These are phyloP conservation scores for Antarctomyces pellizariae DNA, from an alignment of 495 filamentous ascomycete genomes.

Conservation along the genomic window DNA sequence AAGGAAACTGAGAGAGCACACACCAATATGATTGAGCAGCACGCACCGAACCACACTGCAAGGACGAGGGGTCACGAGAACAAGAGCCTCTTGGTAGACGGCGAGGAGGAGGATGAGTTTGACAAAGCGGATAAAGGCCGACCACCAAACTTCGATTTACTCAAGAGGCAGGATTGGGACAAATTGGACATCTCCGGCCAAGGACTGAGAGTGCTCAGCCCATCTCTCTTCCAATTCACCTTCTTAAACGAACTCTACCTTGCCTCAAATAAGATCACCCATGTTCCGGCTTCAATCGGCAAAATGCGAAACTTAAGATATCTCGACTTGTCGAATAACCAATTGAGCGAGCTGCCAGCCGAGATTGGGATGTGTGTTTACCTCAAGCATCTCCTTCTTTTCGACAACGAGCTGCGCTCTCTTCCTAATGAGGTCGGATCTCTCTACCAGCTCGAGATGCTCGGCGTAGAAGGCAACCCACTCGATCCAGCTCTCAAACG, in stretches of 20 bases:
- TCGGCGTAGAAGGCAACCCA: slow-evolving; percentile 86
- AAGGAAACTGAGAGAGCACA: slow-evolving; percentile 42
- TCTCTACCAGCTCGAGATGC: slow-evolving; percentile 60
- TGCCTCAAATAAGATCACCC: slow-evolving; percentile 66
- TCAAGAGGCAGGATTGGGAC: slow-evolving; percentile 62
- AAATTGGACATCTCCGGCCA: slow-evolving; percentile 86
- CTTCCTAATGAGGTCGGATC: slow-evolving; percentile 76
- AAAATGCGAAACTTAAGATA: slow-evolving; percentile 50
- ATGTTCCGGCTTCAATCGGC: slow-evolving; percentile 55
- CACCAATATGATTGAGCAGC: slow-evolving; percentile 39
- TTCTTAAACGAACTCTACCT: slow-evolving; percentile 83
- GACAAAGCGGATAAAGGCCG: slow-evolving; percentile 37
- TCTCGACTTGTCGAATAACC: slow-evolving; percentile 75
- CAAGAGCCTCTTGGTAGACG: slow-evolving; percentile 23
- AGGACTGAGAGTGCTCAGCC: slow-evolving; percentile 57
- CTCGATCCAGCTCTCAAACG: slow-evolving; percentile 46
- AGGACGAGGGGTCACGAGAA: slow-evolving; percentile 28
- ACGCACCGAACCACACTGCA: slow-evolving; percentile 29
- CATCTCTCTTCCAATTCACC: slow-evolving; percentile 56
- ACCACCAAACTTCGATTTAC: slow-evolving; percentile 26
- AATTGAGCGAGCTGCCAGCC: slow-evolving; percentile 57
- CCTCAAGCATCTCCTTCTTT: slow-evolving; percentile 53
- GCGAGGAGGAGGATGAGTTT: slow-evolving; percentile 34
- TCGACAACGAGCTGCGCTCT: slow-evolving; percentile 66
- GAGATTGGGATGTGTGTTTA: slow-evolving; percentile 93